These are phyloP conservation scores for Candolleomyces efflorescens DNA, from an alignment of 768 basidiomycete genomes.

Conservation along the genomic window DNA sequence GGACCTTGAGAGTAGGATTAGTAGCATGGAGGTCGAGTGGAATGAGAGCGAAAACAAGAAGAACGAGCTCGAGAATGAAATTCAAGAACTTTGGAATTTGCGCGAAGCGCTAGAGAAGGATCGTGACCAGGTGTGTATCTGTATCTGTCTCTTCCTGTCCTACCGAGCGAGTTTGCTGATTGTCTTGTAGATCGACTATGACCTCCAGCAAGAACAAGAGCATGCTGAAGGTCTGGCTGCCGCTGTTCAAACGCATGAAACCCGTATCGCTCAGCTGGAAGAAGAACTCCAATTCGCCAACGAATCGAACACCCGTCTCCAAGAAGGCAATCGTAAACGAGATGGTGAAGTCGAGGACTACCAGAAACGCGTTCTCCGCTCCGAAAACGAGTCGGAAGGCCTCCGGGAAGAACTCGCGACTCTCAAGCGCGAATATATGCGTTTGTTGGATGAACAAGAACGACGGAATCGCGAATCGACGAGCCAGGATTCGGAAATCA, in stretches of 20 bases:
- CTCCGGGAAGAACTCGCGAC: slow-evolving; percentile 52
- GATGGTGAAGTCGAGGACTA: slow-evolving; percentile 51
- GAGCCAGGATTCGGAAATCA: slow-evolving; percentile 42
- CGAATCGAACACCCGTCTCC: slow-evolving; percentile 51
- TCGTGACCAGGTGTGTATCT: slow-evolving; percentile 43
- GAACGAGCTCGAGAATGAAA: slow-evolving; percentile 49
- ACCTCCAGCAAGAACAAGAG: slow-evolving; percentile 50
- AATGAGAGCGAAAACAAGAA: slow-evolving; percentile 52
- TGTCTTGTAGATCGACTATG: slow-evolving; percentile 44
- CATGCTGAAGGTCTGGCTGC: slow-evolving; percentile 31
- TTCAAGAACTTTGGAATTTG: slow-evolving; percentile 47
- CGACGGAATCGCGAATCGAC: slow-evolving; percentile 43
- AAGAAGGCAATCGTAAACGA: slow-evolving; percentile 54
- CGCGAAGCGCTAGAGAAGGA: slow-evolving; percentile 57
- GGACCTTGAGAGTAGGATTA: slow-evolving; percentile 38
- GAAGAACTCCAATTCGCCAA: slow-evolving; percentile 52
- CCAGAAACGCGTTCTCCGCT: slow-evolving; percentile 40
- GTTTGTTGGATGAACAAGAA: slow-evolving; percentile 43
- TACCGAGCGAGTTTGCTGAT: neutral
- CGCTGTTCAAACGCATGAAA: slow-evolving; percentile 50
- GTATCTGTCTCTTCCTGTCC: slow-evolving; percentile 10
- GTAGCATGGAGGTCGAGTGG: slow-evolving; percentile 51
- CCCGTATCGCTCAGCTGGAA: slow-evolving; percentile 45
- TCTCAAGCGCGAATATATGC: slow-evolving; percentile 53
- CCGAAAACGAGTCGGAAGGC: slow-evolving; percentile 48